Conservation (phyloP, 2,329 filamentous ascomycete species). For the Pyrenophora tritici-repentis region DNA sequence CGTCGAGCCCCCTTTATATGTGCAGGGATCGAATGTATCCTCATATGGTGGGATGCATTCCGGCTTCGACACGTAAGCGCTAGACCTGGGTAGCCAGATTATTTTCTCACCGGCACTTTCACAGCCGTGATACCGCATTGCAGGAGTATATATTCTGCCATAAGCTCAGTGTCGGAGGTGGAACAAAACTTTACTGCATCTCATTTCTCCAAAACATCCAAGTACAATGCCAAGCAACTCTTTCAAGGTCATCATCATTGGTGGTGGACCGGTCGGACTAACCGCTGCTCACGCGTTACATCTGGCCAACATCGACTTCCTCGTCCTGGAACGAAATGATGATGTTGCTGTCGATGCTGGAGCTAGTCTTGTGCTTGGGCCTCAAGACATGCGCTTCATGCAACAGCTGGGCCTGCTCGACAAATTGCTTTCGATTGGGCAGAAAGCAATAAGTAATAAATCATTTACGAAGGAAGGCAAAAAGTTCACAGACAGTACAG, state of each 20-base stretch:
- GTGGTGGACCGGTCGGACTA: not conserved
- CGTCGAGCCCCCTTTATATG: not conserved
- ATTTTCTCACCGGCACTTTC: not conserved
- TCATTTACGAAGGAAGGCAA: not conserved
- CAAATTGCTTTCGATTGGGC: not conserved
- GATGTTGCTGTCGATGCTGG: constrained; percentile 1
- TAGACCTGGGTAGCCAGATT: not conserved
- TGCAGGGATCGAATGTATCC: not conserved
- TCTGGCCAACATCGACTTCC: not conserved
- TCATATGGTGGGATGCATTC: not conserved
- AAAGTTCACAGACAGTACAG: not conserved
- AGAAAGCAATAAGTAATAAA: not conserved
- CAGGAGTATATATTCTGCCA: not conserved
- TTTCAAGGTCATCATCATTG: constrained; percentile 1
- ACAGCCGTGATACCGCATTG: not conserved
- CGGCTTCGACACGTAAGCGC: not conserved
- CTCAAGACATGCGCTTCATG: not conserved
- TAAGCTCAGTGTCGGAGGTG: not conserved
- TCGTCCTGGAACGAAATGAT: not conserved
- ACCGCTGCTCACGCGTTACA: not conserved
- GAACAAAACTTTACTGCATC: not conserved
- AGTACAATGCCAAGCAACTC: not conserved
- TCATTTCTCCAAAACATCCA: not conserved
- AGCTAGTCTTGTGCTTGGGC: not conserved
- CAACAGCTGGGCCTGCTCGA: constrained; percentile 2